Evolutionary conservation across 768 basidiomycete species (phyloP).

Genomic region (Panaeolus papilionaceus): DNA sequence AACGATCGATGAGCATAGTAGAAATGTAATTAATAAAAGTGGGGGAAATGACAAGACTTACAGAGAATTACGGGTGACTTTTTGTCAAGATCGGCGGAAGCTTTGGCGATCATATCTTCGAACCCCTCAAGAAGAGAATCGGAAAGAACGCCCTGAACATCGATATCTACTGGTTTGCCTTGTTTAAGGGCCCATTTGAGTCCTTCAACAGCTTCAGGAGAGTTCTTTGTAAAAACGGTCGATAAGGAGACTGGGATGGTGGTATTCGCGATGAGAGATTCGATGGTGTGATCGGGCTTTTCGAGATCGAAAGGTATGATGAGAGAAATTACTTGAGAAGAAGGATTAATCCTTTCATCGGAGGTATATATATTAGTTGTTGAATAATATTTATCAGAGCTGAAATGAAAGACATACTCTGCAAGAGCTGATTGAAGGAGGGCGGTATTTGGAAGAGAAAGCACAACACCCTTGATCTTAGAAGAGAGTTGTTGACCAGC

Average conservation of each 20-base stretch:
- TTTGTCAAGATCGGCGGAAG: slow-evolving; percentile 51
- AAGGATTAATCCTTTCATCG: slow-evolving; percentile 27
- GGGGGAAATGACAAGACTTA: slow-evolving; percentile 38
- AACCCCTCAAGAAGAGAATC: slow-evolving; percentile 66
- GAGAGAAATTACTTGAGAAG: slow-evolving; percentile 57
- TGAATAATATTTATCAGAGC: slow-evolving; percentile 17
- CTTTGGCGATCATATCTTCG: slow-evolving; percentile 74
- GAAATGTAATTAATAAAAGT: slow-evolving; percentile 17
- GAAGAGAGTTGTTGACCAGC: slow-evolving; percentile 50
- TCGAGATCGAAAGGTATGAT: slow-evolving; percentile 68
- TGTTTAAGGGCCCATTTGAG: slow-evolving; percentile 71
- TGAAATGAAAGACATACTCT: slow-evolving; percentile 46
- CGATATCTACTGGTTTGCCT: slow-evolving; percentile 72
- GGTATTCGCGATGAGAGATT: slow-evolving; percentile 43
- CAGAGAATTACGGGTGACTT: slow-evolving; percentile 71
- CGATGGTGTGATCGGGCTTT: slow-evolving; percentile 46
- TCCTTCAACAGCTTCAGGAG: slow-evolving; percentile 56
- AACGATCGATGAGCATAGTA: slow-evolving; percentile 8
- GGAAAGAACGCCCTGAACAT: slow-evolving; percentile 62
- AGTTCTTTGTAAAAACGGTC: slow-evolving; percentile 57
- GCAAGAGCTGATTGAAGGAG: slow-evolving; percentile 46
- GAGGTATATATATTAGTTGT: background rate
- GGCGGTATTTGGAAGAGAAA: slow-evolving; percentile 53
- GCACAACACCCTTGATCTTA: slow-evolving; percentile 61
- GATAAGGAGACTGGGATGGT: slow-evolving; percentile 58